A percentile compares a stretch with the other conserved stretches of the same genome.
These are phyloP conservation scores for Urtica urens DNA, from an alignment of 306 rosid species.

Conservation along the genomic window DNA sequence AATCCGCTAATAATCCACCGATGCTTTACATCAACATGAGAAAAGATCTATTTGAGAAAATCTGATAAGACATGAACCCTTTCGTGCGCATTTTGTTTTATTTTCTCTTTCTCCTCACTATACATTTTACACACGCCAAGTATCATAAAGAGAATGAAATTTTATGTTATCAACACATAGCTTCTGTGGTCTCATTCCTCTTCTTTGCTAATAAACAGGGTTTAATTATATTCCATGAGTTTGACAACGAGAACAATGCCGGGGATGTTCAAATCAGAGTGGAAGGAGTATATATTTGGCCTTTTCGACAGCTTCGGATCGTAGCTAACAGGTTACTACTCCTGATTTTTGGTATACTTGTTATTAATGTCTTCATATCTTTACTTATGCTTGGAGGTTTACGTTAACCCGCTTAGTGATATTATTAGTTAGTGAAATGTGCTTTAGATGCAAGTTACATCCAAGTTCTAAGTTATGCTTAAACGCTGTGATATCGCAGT, in stretches of 20 bases:
- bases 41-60: too few relatives aligned
- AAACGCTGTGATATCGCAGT: constrained; percentile 40
- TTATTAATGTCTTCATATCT: background rate
- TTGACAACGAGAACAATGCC: constrained; percentile 65
- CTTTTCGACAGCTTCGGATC: constrained; percentile 95
- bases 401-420: too few relatives aligned
- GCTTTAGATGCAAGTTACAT: constrained; percentile 5
- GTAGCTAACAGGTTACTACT: constrained; percentile 74
- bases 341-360: background rate
- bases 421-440: background rate
- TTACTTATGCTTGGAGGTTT: background rate
- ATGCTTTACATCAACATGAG: too few relatives aligned
- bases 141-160: too few relatives aligned
- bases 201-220: constrained; percentile 50
- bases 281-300: constrained; percentile 99
- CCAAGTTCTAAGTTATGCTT: constrained; percentile 4
- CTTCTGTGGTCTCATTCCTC: too few relatives aligned
- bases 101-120: too few relatives aligned
- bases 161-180: too few relatives aligned
- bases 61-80: too few relatives aligned
- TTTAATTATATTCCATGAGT: constrained; percentile 67
- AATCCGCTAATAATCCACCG: too few relatives aligned
- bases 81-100: too few relatives aligned
- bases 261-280: constrained; percentile 88
- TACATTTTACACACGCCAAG: too few relatives aligned